Percentiles rank a stretch among this genome's conserved stretches.
Conservation (phyloP, 306 rosid species). For the Amphicarpaea edgeworthii region DNA sequence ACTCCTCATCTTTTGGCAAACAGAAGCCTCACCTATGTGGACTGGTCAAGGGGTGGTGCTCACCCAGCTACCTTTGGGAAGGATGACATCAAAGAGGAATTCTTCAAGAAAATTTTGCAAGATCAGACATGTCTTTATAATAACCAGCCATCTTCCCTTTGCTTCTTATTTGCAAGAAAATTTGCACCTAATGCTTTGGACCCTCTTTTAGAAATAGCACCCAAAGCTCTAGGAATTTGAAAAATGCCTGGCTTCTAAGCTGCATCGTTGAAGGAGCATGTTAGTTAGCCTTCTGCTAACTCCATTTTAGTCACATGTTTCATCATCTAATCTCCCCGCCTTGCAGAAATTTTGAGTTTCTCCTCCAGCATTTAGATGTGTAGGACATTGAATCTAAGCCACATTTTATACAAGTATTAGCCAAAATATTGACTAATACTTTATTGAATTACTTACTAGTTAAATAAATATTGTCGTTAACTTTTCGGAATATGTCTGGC, state of each 20-base stretch:
- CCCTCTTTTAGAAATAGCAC: constrained; percentile 74
- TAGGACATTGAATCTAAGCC: constrained; percentile 53
- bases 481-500: constrained; percentile 38
- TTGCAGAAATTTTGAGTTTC: constrained; percentile 50
- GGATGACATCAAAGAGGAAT: constrained; percentile 77
- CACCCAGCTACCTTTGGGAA: constrained; percentile 98
- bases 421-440: constrained; percentile 38
- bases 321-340: constrained; percentile 33
- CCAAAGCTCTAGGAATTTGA: constrained; percentile 78
- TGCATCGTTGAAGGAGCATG: constrained; percentile 41
- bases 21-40: constrained; percentile 88
- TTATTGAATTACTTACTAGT: constrained; percentile 43
- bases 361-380: constrained; percentile 45
- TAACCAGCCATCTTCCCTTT: constrained; percentile 83
- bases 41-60: constrained; percentile 99
- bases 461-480: constrained; percentile 44
- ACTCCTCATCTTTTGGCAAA: constrained; percentile 86
- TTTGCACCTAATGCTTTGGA: constrained; percentile 93
- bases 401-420: constrained; percentile 44
- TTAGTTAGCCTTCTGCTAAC: constrained; percentile 51
- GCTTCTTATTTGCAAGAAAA: constrained; percentile 93
- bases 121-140: constrained; percentile 77
- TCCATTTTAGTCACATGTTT: constrained; percentile 40
- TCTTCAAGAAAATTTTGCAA: constrained; percentile 69
- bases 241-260: constrained; percentile 31